Base-by-base conservation (phyloP, 257 asterid genomes). In the Cordia subcordata region DNA sequence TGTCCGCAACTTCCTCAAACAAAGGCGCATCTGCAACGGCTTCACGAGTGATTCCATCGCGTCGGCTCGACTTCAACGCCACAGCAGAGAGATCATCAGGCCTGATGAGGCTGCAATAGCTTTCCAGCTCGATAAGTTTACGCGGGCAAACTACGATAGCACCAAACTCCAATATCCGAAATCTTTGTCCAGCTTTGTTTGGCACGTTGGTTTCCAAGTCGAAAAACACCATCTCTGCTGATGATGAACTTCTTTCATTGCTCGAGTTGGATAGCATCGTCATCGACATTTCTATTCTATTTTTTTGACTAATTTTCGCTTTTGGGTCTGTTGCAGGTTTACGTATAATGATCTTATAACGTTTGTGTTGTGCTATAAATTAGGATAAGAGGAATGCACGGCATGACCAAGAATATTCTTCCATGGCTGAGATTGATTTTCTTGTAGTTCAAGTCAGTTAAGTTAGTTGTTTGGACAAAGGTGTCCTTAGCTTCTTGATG, bases 121-220 rank as follows among this genome's bases (percentile, higher is more conserved):
- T 86, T 49, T 84, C 90, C 6, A 85, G 73, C 82, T 92, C 99
- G 0, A 71, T 73, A 0, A 92, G 83, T 22, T 86, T 92, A 55
- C 77, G 67, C 0, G 96, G 86, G 61, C 99, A 88, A 56, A 92
- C 86, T 0, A 83, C 65, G 16, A 92, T 86, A 10, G 99, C 94
- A 1, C 99, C 99, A 23, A 92, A 92, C 56, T 92, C 99, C 10
- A 88, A 69, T 1, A 93, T 81, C 75, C 80, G 44, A 53, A 89
- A 86, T 19, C 72, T 81, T 45, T 82, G 91, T 18, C 97, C 96
- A 0, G 72, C 13, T 68, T 63, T 78, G 10, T 55, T 72, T 0
- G 99, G 99, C 6, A 93, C 95, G 0, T 81, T 93, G 0, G 99
- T 93, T 71, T 93, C 99, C 39, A 93, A 58, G 42, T 93, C 99